phyloP scores from a whole-genome alignment of 148 eudicot genomes.

The Arbutus unedo region DNA sequence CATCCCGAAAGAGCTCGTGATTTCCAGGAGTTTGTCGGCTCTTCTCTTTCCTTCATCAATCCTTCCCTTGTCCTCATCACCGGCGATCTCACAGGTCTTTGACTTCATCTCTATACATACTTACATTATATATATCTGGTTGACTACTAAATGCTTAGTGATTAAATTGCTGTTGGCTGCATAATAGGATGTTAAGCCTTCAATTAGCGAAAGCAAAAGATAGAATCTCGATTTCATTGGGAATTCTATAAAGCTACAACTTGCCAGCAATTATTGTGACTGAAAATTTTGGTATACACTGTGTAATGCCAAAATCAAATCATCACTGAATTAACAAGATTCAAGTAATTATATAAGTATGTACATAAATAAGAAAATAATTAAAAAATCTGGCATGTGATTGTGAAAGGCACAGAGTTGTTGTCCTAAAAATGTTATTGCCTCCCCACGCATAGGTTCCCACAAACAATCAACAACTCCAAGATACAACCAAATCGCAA shows the following conservation, averaged over 20 bases:
- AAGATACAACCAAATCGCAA: too few species aligned
- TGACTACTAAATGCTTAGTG: neutral
- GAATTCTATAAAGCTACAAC: neutral
- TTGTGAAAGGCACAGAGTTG: too few species aligned
- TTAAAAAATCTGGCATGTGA: too few species aligned
- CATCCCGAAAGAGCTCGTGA: constrained; percentile 76
- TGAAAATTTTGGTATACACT: too few species aligned
- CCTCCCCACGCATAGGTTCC: too few species aligned
- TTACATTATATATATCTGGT: neutral
- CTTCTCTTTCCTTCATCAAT: constrained; percentile 59
- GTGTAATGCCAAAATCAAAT: too few species aligned
- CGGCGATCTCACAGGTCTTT: constrained; percentile 88
- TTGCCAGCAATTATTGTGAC: neutral
- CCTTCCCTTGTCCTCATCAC: constrained; percentile 91
- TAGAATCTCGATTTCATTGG: neutral
- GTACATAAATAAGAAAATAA: too few species aligned
- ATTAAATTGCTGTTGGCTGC: neutral
- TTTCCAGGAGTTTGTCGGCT: constrained; percentile 48
- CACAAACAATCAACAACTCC: too few species aligned
- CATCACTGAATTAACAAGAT: too few species aligned
- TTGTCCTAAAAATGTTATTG: too few species aligned
- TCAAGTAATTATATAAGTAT: too few species aligned
- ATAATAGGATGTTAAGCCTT: neutral
- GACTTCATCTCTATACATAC: neutral
- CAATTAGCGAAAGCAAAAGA: too few species aligned